These are phyloP conservation scores for Gleditsia sinensis DNA, from an alignment of 306 rosid species.

Conservation along the genomic window DNA sequence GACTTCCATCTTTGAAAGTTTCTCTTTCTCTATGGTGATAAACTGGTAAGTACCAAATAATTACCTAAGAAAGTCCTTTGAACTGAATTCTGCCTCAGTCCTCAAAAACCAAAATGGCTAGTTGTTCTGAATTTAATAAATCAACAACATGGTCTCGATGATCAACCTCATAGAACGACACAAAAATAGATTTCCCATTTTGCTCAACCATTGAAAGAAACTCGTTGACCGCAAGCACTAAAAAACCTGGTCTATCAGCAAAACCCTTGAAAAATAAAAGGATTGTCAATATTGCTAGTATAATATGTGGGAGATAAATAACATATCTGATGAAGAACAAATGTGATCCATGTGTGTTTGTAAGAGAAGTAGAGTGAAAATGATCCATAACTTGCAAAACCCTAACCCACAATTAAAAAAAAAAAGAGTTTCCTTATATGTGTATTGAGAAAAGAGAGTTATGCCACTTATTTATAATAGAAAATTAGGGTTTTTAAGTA, in stretches of 20 bases:
- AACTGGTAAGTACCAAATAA: constrained; percentile 22
- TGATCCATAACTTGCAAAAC: too few species aligned
- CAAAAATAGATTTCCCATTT: constrained; percentile 48
- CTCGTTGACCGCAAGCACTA: constrained; percentile 62
- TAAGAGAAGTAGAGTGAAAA: too few species aligned
- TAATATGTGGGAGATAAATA: too few species aligned
- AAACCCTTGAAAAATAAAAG: constrained; percentile 65
- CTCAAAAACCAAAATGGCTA: constrained; percentile 63
- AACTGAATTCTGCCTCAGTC: constrained; percentile 71
- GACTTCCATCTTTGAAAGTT: not conserved
- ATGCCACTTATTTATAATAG: too few species aligned
- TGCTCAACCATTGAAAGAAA: constrained; percentile 59
- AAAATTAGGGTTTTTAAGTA: too few species aligned
- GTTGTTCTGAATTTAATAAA: constrained; percentile 59
- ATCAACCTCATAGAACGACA: constrained; percentile 81
- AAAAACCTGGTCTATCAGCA: constrained; percentile 69
- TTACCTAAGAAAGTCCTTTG: constrained; percentile 83
- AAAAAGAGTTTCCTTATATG: too few species aligned
- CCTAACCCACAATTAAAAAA: too few species aligned
- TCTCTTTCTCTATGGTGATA: not conserved
- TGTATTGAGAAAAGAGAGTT: too few species aligned
- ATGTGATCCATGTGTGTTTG: too few species aligned
- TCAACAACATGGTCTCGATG: constrained; percentile 77
- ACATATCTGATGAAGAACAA: too few species aligned
- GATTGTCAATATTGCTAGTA: constrained; percentile 18